Base-by-base conservation (phyloP, 2,329 filamentous ascomycete genomes). In the Neoarthrinium moseri region DNA sequence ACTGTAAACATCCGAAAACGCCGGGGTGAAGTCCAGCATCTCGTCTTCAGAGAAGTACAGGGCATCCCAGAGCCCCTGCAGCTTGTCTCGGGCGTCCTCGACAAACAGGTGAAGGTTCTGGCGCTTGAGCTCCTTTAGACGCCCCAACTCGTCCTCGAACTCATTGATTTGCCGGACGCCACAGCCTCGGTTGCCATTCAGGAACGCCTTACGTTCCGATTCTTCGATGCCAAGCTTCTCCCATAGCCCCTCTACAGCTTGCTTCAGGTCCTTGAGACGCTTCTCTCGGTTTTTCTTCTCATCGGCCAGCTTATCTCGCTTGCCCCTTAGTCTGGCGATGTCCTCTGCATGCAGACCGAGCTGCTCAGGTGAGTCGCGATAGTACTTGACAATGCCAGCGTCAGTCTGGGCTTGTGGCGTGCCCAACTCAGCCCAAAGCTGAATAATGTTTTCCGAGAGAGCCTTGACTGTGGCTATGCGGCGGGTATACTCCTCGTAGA, bases 11-110 rank as follows among this genome's bases (percentile, higher is more conserved):
- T 97, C 94, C 10, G 91, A 95, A 64, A 97, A 97, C 33, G 91
- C 94, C 1, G 95, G 94, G 0, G 91, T 94, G 57, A 99, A 99
- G 56, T 96, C 91, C 46, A 97, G 81, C 91, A 97, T 97, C 70
- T 99, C 94, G 60, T 99, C 94, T 63, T 99, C 94, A 0, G 89
- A 96, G 62, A 95, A 91, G 72, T 94, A 97, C 2, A 99, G 73
- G 1, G 83, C 77, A 62, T 99, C 94, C 94, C 95, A 99, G 1
- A 99, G 81, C 61, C 95, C 91, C 66, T 97, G 92, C 10, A 99
- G 78, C 62, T 89, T 89, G 69, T 84, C 88, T 32, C 95, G 82
- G 17, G 92, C 87, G 70, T 99, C 94, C 64, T 97, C 94, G 10
- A 99, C 90, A 59, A 99, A 99, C 4, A 97, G 70, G 62, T 96